These are phyloP conservation scores for Coprinellus micaceus DNA, from an alignment of 768 basidiomycete genomes.

Conservation along the genomic window DNA sequence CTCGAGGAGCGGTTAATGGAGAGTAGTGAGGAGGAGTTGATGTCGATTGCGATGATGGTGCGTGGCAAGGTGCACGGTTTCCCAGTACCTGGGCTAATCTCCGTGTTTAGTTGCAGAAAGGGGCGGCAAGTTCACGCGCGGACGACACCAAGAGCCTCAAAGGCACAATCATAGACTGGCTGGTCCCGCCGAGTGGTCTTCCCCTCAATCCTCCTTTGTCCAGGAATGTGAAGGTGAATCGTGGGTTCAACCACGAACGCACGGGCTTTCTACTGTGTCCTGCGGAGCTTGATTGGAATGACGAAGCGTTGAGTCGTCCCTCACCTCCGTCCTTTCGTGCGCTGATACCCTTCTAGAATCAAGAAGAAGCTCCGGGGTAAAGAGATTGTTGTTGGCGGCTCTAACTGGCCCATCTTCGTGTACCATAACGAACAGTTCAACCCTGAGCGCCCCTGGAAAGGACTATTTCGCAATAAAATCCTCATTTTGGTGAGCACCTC, in stretches of 20 bases:
- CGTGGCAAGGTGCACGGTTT: neutral
- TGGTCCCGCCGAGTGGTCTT: neutral
- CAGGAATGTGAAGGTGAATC: neutral
- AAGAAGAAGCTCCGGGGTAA: neutral
- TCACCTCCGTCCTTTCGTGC: neutral
- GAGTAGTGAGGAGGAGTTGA: neutral
- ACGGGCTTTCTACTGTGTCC: conserved; percentile 2
- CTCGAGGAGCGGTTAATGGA: neutral
- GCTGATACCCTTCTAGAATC: neutral
- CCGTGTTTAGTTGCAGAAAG: neutral
- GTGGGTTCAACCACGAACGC: neutral
- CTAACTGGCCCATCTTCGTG: neutral
- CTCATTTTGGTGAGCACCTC: neutral
- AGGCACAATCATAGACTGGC: neutral
- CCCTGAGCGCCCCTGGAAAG: conserved; percentile 2
- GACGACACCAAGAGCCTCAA: conserved; percentile 1
- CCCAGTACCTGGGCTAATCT: neutral
- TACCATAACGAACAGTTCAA: neutral
- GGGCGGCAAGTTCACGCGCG: neutral
- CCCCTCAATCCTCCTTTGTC: neutral
- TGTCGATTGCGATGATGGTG: neutral
- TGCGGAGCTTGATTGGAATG: neutral
- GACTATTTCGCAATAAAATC: neutral
- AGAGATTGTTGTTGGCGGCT: neutral
- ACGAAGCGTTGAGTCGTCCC: neutral